Evolutionary conservation across 2,329 filamentous ascomycete species (phyloP), one percentile per base, ranked within the genome.

Genomic region (Ophiostoma fasciatum): DNA sequence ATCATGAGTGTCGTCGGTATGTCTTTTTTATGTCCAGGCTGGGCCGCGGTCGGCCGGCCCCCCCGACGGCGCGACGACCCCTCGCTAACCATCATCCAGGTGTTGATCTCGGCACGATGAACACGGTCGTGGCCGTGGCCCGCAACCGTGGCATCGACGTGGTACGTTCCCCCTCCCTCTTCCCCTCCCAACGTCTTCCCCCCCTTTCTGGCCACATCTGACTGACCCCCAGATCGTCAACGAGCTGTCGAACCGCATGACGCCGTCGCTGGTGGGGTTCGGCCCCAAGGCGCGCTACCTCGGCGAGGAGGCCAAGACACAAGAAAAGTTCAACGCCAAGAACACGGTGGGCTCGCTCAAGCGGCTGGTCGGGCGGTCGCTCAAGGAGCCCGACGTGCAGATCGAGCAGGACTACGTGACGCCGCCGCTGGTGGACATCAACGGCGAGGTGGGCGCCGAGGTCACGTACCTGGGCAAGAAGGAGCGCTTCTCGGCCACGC

Each of bases 141-240:
- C 78, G 90, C 61, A 96, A 96, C 64, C 87, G 92, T 60, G 90
- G 90, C 66, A 90, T 98, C 61, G 90, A 98, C 70, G 90, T 98
- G 59, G 85, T 94, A 73, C 57, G 85, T 90, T 56, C 49, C 46
- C 41, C 35, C 36, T 18, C 29, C 38, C 32, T 35, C 4, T 14
- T 12, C 10, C 28, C 10, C 25, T 22, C 15, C 29, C 18, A 9
- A 36, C 19, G 8, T 28, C 1, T 20, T 15, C 28, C 20, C 39
- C 25, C 28, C 15, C 35, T 31, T 7, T 12, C 20, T 12, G 5
- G 25, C 32, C 35, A 19, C 9, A 4, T 13, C 41, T 41, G 42
- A 51, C 46, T 42, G 36, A 17, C 27, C 15, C 28, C 39, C 53
- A 94, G 85, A 93, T 98, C 58, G 81, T 84, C 66, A 98, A 98